These are phyloP conservation scores for Monosporascus sp. DNA, from an alignment of 2,329 filamentous ascomycete species.

Conservation along the genomic window DNA sequence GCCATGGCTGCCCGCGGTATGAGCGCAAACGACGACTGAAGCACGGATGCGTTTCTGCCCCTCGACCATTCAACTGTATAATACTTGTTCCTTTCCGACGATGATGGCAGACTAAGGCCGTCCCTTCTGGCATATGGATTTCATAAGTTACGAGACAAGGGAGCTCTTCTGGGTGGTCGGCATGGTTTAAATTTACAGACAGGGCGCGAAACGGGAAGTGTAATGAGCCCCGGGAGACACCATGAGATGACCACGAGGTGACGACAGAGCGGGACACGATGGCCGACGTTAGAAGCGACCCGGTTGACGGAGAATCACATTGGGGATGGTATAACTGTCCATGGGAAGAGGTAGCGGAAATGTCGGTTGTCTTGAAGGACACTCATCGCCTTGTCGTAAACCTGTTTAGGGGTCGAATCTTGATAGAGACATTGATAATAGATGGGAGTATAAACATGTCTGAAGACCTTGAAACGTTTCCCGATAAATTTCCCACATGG, in stretches of 20 bases:
- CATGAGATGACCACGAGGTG: not conserved
- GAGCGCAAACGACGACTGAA: slow-evolving; percentile 7
- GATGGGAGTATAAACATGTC: too few species aligned
- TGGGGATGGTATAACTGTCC: too few species aligned
- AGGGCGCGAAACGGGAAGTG: not conserved
- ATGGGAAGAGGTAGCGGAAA: too few species aligned
- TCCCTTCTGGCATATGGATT: not conserved
- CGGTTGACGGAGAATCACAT: too few species aligned
- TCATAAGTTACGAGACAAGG: not conserved
- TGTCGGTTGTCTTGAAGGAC: too few species aligned
- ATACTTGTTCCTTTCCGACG: slow-evolving; percentile 14
- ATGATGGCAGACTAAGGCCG: not conserved
- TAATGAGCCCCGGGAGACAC: not conserved
- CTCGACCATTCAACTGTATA: slow-evolving; percentile 22
- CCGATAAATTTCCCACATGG: too few species aligned
- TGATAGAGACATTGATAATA: too few species aligned
- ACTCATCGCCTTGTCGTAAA: too few species aligned
- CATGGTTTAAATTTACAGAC: not conserved
- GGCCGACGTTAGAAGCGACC: too few species aligned
- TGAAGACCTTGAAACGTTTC: too few species aligned
- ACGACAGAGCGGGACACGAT: too few species aligned
- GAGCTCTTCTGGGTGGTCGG: not conserved
- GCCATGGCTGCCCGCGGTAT: slow-evolving; percentile 3
- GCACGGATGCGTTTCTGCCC: slow-evolving; percentile 7
- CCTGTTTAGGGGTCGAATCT: too few species aligned